Evolutionary conservation across 1,284 basidiomycete species (phyloP).

Genomic region (Malassezia obtusa): DNA sequence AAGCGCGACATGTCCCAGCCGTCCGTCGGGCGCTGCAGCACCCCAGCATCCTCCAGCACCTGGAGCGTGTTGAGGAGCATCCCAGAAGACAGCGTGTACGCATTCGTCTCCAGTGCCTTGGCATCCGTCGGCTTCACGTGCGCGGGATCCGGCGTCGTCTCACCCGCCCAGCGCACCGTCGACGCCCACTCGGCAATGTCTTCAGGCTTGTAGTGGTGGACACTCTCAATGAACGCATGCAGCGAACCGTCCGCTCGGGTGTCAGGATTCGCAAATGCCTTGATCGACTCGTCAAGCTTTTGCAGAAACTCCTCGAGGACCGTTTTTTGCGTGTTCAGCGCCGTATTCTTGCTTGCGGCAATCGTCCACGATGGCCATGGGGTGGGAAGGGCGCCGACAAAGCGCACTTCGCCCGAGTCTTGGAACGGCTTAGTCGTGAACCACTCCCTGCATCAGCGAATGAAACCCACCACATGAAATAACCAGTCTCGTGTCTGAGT

Average conservation of each 20-base stretch:
- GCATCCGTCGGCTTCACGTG: constrained; percentile 8
- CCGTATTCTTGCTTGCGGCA: constrained; percentile 28
- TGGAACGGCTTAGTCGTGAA: constrained; percentile 91
- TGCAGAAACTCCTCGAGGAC: constrained; percentile 24
- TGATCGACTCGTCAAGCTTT: constrained; percentile 23
- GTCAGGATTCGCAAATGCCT: constrained; percentile 26
- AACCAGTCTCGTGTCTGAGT: constrained; percentile 11
- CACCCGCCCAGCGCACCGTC: constrained; percentile 38
- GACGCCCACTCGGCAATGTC: constrained; percentile 59
- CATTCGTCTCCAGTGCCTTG: constrained; percentile 12
- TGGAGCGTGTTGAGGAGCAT: constrained; percentile 25
- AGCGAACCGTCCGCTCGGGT: constrained; percentile 13
- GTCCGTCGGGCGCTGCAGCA: constrained; percentile 10
- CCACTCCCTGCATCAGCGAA: constrained; percentile 31
- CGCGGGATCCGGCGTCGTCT: constrained; percentile 22
- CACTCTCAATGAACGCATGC: constrained; percentile 21
- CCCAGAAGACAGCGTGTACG: constrained; percentile 20
- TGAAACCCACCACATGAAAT: constrained; percentile 54
- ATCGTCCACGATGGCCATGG: constrained; percentile 87
- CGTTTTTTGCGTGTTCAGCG: background rate
- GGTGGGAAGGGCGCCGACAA: constrained; percentile 78
- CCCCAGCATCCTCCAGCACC: constrained; percentile 33
- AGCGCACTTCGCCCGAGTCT: constrained; percentile 63
- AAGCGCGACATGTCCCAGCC: background rate
- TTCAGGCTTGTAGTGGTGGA: constrained; percentile 55